Evolutionary conservation across 129 eudicot species (phyloP).

Genomic region (Artemisia tridentata): DNA sequence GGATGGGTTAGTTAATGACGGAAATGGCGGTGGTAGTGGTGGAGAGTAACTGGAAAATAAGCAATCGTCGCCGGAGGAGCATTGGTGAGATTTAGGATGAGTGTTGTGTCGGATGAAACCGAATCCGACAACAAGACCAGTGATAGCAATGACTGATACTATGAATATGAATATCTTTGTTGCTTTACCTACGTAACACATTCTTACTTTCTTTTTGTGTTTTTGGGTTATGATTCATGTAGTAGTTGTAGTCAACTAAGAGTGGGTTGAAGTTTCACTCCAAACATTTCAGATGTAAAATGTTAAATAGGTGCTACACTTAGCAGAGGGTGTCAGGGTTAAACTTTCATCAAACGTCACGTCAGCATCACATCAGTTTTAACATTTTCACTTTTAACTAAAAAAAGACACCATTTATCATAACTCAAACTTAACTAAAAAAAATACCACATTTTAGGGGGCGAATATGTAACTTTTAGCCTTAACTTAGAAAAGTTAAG

Average conservation of each 20-base stretch:
- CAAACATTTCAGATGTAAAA: no score
- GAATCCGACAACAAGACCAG: constrained; percentile 66
- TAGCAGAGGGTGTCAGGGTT: no score
- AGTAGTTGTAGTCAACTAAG: background rate
- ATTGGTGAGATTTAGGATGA: constrained; percentile 46
- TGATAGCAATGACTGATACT: constrained; percentile 42
- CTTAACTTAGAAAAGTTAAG: no score
- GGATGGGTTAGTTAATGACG: constrained; percentile 25
- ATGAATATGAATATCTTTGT: constrained; percentile 97
- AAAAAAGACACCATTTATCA: no score
- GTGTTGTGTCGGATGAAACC: constrained; percentile 35
- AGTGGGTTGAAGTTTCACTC: no score
- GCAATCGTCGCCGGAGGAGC: constrained; percentile 48
- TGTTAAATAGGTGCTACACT: no score
- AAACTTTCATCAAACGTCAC: no score
- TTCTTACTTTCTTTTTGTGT: constrained; percentile 6
- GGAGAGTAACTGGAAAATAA: constrained; percentile 19
- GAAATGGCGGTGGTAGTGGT: constrained; percentile 35
- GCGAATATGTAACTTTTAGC: no score
- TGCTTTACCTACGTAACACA: constrained; percentile 96
- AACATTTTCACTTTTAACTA: no score
- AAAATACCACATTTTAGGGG: no score
- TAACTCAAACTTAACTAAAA: no score
- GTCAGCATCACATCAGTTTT: no score
- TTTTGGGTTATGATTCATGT: background rate